Conservation (phyloP, 1,284 basidiomycete species). For the Pterulicium gracile region DNA sequence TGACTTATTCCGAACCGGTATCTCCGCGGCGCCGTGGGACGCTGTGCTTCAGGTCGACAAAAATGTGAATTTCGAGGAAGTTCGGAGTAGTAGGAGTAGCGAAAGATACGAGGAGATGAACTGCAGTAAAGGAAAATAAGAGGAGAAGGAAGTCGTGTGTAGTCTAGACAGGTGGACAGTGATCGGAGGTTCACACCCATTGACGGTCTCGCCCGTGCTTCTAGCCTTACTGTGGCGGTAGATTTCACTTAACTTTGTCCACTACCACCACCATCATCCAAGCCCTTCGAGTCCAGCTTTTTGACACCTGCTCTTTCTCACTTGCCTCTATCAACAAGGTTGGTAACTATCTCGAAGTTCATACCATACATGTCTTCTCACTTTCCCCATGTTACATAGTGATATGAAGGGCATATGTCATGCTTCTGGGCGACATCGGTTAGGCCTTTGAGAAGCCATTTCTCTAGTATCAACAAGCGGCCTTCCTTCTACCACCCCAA, state of each 20-base stretch:
- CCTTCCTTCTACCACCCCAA: not conserved
- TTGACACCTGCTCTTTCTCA: not conserved
- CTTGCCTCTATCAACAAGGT: not conserved
- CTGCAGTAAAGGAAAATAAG: no score
- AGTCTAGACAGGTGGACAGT: not conserved
- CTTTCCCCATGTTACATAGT: no score
- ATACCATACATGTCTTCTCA: not conserved
- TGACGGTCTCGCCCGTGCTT: not conserved
- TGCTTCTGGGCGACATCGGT: constrained; percentile 1
- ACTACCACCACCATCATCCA: not conserved
- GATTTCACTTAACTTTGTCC: not conserved
- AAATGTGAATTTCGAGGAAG: no score
- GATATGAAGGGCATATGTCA: constrained; percentile 1
- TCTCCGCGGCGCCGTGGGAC: no score
- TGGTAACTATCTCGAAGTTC: not conserved
- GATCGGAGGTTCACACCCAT: not conserved
- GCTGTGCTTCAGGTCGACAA: no score
- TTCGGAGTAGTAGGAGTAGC: no score
- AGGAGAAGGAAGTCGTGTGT: no score
- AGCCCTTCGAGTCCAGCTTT: no score
- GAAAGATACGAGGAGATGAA: not conserved
- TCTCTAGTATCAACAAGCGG: not conserved
- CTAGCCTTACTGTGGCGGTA: no score
- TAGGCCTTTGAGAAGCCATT: not conserved
- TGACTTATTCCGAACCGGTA: no score